Conservation (phyloP, 208 protist species). For the Giardia duodenalis region DNA sequence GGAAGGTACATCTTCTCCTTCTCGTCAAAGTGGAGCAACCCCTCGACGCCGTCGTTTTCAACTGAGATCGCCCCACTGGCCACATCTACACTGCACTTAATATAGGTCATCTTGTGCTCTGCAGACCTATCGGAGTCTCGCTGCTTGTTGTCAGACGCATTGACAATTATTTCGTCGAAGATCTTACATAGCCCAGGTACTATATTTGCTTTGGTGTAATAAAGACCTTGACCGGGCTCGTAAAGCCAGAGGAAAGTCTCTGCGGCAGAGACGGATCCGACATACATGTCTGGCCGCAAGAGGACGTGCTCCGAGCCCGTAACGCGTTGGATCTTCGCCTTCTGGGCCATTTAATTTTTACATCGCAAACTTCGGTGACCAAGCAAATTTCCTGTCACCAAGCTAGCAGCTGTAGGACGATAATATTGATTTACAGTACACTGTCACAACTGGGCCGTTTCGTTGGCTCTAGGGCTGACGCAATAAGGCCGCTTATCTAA, state of each 20-base stretch:
- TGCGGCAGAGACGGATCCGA: constrained; percentile 72
- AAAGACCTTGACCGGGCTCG: constrained; percentile 51
- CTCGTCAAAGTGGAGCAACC: constrained; percentile 8
- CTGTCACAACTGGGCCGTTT: too few species aligned
- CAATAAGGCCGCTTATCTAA: too few species aligned
- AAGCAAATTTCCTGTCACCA: too few species aligned
- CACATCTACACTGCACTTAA: constrained; percentile 47
- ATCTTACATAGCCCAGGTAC: constrained; percentile 92
- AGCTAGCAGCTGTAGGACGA: too few species aligned
- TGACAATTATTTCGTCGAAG: constrained; percentile 99
- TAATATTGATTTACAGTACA: too few species aligned
- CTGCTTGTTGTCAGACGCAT: constrained; percentile 97
- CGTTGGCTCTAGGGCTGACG: too few species aligned
- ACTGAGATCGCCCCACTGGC: constrained; percentile 66
- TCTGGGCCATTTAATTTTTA: neutral
- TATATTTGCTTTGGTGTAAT: neutral
- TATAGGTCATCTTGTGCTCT: neutral
- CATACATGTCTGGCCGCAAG: constrained; percentile 94
- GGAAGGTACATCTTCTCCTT: constrained; percentile 73
- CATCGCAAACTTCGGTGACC: too few species aligned
- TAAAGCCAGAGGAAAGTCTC: constrained; percentile 77
- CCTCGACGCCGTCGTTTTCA: constrained; percentile 77
- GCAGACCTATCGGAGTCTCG: constrained; percentile 56
- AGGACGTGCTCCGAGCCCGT: constrained; percentile 80
- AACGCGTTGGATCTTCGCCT: constrained; percentile 26